Evolutionary conservation across 2,329 filamentous ascomycete species (phyloP).

Genomic region (Rhynchosporium secalis): DNA sequence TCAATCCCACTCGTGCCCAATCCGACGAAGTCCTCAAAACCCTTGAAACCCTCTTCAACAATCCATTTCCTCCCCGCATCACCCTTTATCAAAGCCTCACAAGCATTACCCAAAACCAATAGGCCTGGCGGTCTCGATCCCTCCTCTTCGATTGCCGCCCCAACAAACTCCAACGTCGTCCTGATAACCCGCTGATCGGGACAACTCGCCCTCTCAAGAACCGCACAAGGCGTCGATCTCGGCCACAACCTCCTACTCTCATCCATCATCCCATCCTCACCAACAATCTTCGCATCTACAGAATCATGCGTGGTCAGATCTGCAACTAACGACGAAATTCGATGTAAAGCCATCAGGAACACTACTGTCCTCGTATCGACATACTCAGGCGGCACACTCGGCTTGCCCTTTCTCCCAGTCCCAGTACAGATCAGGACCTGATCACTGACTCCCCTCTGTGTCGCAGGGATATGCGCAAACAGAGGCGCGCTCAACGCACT

Average conservation of each 20-base stretch:
- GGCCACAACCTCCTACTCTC: constrained; percentile 63
- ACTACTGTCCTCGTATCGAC: constrained; percentile 79
- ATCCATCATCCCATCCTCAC: constrained; percentile 39
- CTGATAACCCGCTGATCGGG: constrained; percentile 91
- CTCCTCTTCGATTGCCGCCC: constrained; percentile 80
- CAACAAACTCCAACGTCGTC: constrained; percentile 78
- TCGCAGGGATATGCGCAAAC: constrained; percentile 84
- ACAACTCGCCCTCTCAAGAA: constrained; percentile 91
- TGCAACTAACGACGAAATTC: constrained; percentile 70
- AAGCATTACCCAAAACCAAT: constrained; percentile 81
- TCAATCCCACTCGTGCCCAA: constrained; percentile 23
- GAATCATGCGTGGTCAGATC: constrained; percentile 58
- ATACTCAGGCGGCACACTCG: constrained; percentile 79
- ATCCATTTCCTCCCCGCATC: constrained; percentile 67
- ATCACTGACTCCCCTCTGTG: constrained; percentile 86
- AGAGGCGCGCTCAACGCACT: constrained; percentile 83
- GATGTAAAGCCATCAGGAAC: constrained; percentile 92
- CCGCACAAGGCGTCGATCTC: constrained; percentile 77
- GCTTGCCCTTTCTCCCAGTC: constrained; percentile 84
- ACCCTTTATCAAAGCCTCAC: constrained; percentile 68
- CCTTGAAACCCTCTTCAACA: constrained; percentile 84
- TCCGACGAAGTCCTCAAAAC: constrained; percentile 54
- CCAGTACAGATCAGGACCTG: constrained; percentile 96
- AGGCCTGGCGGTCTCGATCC: constrained; percentile 87
- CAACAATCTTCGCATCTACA: constrained; percentile 40